Base-by-base conservation (phyloP, 176 grass and related monocot species). In the Hyparrhenia diplandra region DNA sequence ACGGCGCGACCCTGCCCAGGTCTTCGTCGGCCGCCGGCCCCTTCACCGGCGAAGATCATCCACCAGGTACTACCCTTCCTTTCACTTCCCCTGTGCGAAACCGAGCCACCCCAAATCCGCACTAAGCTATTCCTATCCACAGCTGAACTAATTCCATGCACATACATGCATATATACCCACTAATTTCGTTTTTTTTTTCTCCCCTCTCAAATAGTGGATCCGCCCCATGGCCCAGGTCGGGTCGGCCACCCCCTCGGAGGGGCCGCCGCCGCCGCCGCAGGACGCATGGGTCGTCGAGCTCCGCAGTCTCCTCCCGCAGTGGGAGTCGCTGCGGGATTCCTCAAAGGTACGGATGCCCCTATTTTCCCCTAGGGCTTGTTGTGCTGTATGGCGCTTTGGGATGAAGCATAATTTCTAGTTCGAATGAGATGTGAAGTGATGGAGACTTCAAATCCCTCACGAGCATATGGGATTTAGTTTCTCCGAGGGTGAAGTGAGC, bases 241-340 rank as follows among this genome's bases (percentile, higher is more conserved):
- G 2, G 51, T 55, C 20, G 20, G 20, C 20, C 52, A 10, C 52
- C 10, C 8, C 52, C 8, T 55, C 52, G 20, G 54, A 57, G 8
- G 1, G 21, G 54, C 21, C 49, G 31, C 82, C 47, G 30, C 63
- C 64, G 2, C 71, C n/a, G n/a, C n/a, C n/a, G n/a, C n/a, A 78
- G 55, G 77, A 90, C 42, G 80, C 86, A 47, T 94, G 92, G 92
- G 35, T 82, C 41, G 75, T 31, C 20, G 77, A 91, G 80, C 75
- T 60, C 61, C 63, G 54, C 51, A 43, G 83, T 73, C 73, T 87
- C 34, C 72, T 41, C 13, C 80, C 92, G 14, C 72, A 57, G n/a
- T 94, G 89, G 86, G 84, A 83, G 71, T 87, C 81, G 12, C 47
- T 89, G 62, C 86, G 49, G 25, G 88, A 94, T 39, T 87, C 76